These are phyloP conservation scores for Cubamyces sp. DNA, from an alignment of 768 basidiomycete species.

Conservation along the genomic window DNA sequence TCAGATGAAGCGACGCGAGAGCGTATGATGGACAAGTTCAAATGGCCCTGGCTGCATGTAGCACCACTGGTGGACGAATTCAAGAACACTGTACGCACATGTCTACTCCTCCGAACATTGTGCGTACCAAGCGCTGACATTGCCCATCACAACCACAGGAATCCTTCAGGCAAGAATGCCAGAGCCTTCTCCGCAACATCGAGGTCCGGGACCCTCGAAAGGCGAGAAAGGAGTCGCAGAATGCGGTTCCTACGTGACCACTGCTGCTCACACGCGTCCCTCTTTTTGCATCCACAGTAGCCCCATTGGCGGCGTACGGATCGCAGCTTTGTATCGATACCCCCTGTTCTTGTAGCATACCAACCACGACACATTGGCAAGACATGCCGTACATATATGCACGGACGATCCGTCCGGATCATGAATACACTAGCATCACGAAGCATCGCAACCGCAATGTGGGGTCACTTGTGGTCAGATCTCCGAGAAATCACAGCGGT, in stretches of 20 bases:
- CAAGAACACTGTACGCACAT: constrained; percentile 47
- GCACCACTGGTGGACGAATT: constrained; percentile 46
- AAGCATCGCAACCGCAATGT: too few relatives aligned
- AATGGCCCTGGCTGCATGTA: constrained; percentile 57
- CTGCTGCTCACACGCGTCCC: background rate
- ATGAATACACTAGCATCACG: too few relatives aligned
- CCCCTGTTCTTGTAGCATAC: background rate
- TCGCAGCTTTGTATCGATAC: background rate
- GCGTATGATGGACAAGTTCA: constrained; percentile 49
- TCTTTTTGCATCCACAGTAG: background rate
- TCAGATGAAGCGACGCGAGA: constrained; percentile 41
- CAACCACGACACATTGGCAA: background rate
- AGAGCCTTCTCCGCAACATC: constrained; percentile 7
- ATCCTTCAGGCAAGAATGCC: constrained; percentile 15
- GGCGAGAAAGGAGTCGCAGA: constrained; percentile 3
- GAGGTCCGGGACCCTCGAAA: constrained; percentile 26
- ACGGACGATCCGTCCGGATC: too few relatives aligned
- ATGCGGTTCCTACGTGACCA: background rate
- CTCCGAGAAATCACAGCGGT: background rate
- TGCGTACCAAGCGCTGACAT: too few relatives aligned
- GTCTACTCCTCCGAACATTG: too few relatives aligned
- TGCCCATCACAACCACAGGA: background rate
- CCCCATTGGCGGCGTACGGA: background rate
- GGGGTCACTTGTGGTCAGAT: too few relatives aligned
- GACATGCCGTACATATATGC: too few relatives aligned